These are phyloP conservation scores for Arthroderma sp. DNA, from an alignment of 2,329 filamentous ascomycete genomes.

Conservation along the genomic window DNA sequence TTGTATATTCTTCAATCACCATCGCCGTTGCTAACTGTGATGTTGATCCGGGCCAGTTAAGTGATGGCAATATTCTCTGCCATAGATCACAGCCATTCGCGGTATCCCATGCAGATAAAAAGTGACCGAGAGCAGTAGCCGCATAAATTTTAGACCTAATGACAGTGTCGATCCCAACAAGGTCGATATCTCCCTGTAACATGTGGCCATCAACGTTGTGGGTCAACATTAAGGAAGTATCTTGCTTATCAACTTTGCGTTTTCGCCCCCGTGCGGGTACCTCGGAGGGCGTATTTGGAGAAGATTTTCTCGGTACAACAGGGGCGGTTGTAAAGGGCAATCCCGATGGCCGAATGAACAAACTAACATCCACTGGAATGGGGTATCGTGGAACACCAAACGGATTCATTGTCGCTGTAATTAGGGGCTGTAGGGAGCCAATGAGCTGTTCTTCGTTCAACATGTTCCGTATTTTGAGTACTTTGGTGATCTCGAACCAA, in stretches of 20 bases:
- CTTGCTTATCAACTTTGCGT: constrained; percentile 71
- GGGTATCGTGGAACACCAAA: constrained; percentile 85
- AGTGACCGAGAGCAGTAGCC: constrained; percentile 69
- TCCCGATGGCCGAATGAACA: constrained; percentile 91
- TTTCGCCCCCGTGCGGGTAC: constrained; percentile 56
- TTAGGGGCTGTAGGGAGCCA: constrained; percentile 62
- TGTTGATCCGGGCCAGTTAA: constrained; percentile 65
- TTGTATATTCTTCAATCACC: constrained; percentile 79
- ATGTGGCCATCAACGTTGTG: constrained; percentile 98
- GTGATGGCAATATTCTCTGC: constrained; percentile 54
- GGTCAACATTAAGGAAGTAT: constrained; percentile 54
- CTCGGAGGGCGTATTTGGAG: constrained; percentile 31
- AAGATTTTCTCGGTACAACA: constrained; percentile 22
- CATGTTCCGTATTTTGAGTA: constrained; percentile 48
- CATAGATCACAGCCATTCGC: constrained; percentile 37
- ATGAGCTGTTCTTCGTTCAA: constrained; percentile 56
- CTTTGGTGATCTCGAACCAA: constrained; percentile 65
- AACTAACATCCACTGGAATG: constrained; percentile 74
- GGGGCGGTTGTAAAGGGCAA: constrained; percentile 53
- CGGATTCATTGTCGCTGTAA: constrained; percentile 75
- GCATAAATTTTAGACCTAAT: constrained; percentile 81
- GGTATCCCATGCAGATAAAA: constrained; percentile 64
- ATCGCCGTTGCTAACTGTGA: constrained; percentile 75
- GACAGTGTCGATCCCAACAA: constrained; percentile 79
- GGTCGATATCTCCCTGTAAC: constrained; percentile 90